Base-by-base conservation (phyloP, 2,329 filamentous ascomycete species). In the Cryphonectria nitschkei region DNA sequence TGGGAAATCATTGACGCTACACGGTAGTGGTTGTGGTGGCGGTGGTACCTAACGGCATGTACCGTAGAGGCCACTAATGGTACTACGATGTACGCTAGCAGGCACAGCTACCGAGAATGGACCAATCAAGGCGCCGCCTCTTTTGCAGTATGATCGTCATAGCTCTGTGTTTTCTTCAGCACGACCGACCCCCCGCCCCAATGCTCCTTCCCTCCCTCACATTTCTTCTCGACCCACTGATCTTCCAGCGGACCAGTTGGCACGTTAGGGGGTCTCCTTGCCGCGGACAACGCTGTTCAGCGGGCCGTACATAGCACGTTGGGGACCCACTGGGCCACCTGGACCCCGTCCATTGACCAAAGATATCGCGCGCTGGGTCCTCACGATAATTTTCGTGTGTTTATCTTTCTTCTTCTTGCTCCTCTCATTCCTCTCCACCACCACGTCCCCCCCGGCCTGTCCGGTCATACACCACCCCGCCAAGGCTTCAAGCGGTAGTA, bases 331-430 rank as follows among this genome's bases (percentile, higher is more conserved):
- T 39, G 22, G 22, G n/a, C 61, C 41, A 64, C 61, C 37, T 65
- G 43, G 63, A 34, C 26, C 63, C 29, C 29, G 29, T 64, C 39
- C 41, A 50, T 34, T 50, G 43, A 50, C 63, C 63, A 65, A 34
- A 50, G 43, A 50, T 46, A 65, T 65, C 61, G 63, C 41, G 63
- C 63, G 41, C 37, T 46, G 41, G 39, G 13, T n/a, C 34, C 58
- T 61, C 58, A 39, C 58, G 39, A 64, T 63, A 34, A 50, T 52
- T 65, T 65, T 65, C 19, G 63, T 22, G 41, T 65, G 41, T 52
- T 50, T n/a, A 34, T 50, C 41, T 34, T 19, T 32, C 41, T 52
- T 16, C 41, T 46, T 14, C 26, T 5, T 64, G n/a, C 39, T 46
- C 39, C 41, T 50, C 29, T 34, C 41, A 19, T n/a, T 34, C 26